These are phyloP conservation scores for Dendrobium chrysotoxum DNA, from an alignment of 106 monocot genomes.

Conservation along the genomic window DNA sequence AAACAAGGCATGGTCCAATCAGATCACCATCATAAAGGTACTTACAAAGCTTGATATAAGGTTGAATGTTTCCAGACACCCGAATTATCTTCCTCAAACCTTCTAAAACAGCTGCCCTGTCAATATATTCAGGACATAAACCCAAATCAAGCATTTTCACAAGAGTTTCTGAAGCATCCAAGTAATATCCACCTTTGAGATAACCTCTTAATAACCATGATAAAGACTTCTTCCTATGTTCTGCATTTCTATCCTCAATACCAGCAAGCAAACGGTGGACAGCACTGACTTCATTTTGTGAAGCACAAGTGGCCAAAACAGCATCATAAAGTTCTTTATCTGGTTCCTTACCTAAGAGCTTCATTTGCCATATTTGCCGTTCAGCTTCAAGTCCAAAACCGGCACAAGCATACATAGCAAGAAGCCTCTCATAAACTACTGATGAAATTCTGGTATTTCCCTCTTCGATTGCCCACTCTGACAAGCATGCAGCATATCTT, in stretches of 20 bases:
- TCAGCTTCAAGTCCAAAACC: slow-evolving; percentile 75
- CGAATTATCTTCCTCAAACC: slow-evolving; percentile 63
- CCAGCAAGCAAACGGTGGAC: slow-evolving; percentile 63
- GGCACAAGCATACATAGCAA: slow-evolving; percentile 82
- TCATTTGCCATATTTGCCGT: slow-evolving; percentile 77
- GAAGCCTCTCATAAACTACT: slow-evolving; percentile 78
- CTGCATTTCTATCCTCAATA: slow-evolving; percentile 31
- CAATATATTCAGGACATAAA: slow-evolving; percentile 66
- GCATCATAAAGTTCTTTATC: slow-evolving; percentile 64
- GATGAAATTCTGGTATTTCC: slow-evolving; percentile 34
- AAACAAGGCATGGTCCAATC: slow-evolving; percentile 72
- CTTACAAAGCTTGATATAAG: slow-evolving; percentile 72
- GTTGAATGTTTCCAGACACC: slow-evolving; percentile 60
- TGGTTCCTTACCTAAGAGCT: slow-evolving; percentile 65
- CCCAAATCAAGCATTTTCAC: slow-evolving; percentile 66
- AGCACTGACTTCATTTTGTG: slow-evolving; percentile 67
- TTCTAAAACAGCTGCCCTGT: slow-evolving; percentile 72
- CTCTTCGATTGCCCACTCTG: slow-evolving; percentile 70
- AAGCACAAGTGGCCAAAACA: slow-evolving; percentile 86
- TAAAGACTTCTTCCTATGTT: slow-evolving; percentile 51
- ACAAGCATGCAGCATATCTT: slow-evolving; percentile 37
- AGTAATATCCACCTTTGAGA: slow-evolving; percentile 78
- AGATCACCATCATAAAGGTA: slow-evolving; percentile 65
- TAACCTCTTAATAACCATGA: slow-evolving; percentile 84
- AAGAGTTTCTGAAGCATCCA: slow-evolving; percentile 70